Conservation (phyloP, 1,284 basidiomycete genomes). For the Thecaphora frezii region DNA sequence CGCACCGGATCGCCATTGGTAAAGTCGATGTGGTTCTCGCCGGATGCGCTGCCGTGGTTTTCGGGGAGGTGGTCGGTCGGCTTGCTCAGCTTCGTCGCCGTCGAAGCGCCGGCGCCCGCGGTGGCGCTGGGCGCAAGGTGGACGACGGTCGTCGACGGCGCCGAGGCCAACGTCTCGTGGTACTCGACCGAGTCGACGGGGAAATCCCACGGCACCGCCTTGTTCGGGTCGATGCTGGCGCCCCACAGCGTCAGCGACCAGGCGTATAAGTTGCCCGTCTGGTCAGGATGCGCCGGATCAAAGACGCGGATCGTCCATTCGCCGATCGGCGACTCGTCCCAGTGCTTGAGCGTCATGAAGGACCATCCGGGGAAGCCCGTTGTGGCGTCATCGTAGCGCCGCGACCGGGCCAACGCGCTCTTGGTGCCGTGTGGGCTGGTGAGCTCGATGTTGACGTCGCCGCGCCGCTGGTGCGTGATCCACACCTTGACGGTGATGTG, state of each 20-base stretch:
- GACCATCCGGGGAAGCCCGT: constrained; percentile 88
- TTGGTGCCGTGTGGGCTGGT: constrained; percentile 81
- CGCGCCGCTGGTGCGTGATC: constrained; percentile 82
- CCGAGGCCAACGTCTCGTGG: constrained; percentile 65
- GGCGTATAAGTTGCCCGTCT: constrained; percentile 75
- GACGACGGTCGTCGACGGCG: constrained; percentile 44
- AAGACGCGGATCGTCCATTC: constrained; percentile 83
- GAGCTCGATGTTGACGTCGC: constrained; percentile 90
- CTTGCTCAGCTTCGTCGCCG: constrained; percentile 62
- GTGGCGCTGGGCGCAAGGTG: constrained; percentile 19
- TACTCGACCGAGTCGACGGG: constrained; percentile 48
- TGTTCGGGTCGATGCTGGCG: constrained; percentile 73
- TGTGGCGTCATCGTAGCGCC: constrained; percentile 70
- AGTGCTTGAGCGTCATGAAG: constrained; percentile 98
- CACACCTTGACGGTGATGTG: constrained; percentile 91
- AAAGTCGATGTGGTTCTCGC: constrained; percentile 55
- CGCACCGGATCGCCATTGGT: constrained; percentile 54
- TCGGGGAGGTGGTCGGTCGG: constrained; percentile 84
- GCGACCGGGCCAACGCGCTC: constrained; percentile 77
- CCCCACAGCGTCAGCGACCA: constrained; percentile 96
- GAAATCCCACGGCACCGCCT: constrained; percentile 63
- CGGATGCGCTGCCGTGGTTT: constrained; percentile 69
- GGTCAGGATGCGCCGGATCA: constrained; percentile 69
- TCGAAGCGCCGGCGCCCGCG: constrained; percentile 8
- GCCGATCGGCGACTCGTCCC: constrained; percentile 92